These are phyloP conservation scores for Hypoxylon sp. DNA, from an alignment of 2,329 filamentous ascomycete genomes.

Conservation along the genomic window DNA sequence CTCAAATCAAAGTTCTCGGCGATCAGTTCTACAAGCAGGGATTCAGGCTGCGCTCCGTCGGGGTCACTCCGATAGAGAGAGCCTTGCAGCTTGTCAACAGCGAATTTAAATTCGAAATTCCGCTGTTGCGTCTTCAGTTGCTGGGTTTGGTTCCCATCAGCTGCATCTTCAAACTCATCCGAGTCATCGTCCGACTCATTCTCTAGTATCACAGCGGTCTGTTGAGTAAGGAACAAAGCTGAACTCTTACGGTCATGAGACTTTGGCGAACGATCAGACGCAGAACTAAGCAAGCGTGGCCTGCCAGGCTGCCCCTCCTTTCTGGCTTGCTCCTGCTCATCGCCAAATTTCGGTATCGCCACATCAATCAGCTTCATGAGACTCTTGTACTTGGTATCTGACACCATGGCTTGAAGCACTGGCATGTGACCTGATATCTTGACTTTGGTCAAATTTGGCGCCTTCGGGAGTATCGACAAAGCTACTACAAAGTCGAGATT, in stretches of 20 bases:
- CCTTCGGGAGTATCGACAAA: slow-evolving; percentile 95
- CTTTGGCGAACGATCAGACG: slow-evolving; percentile 61
- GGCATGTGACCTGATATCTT: slow-evolving; percentile 92
- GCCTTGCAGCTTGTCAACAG: slow-evolving; percentile 92
- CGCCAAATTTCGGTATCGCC: slow-evolving; percentile 85
- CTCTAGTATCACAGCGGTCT: slow-evolving; percentile 83
- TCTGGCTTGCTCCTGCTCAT: slow-evolving; percentile 54
- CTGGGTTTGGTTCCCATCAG: slow-evolving; percentile 66
- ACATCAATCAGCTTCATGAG: slow-evolving; percentile 97
- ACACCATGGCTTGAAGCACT: slow-evolving; percentile 89
- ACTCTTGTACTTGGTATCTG: slow-evolving; percentile 96
- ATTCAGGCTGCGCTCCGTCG: slow-evolving; percentile 79
- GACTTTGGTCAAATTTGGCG: slow-evolving; percentile 90
- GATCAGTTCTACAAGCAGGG: slow-evolving; percentile 88
- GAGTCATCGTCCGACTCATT: slow-evolving; percentile 76
- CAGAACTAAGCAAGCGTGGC: slow-evolving; percentile 61
- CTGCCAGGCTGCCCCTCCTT: slow-evolving; percentile 53
- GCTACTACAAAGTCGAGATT: slow-evolving; percentile 98
- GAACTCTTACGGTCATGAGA: slow-evolving; percentile 69
- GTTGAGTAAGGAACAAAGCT: slow-evolving; percentile 76
- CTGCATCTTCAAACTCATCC: slow-evolving; percentile 75
- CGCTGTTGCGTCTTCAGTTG: slow-evolving; percentile 84
- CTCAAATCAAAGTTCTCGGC: slow-evolving; percentile 89
- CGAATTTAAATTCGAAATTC: slow-evolving; percentile 96
- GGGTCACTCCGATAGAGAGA: slow-evolving; percentile 91